phyloP scores from a whole-genome alignment of 2,329 filamentous ascomycete genomes.

The Pezicula radicicola region DNA sequence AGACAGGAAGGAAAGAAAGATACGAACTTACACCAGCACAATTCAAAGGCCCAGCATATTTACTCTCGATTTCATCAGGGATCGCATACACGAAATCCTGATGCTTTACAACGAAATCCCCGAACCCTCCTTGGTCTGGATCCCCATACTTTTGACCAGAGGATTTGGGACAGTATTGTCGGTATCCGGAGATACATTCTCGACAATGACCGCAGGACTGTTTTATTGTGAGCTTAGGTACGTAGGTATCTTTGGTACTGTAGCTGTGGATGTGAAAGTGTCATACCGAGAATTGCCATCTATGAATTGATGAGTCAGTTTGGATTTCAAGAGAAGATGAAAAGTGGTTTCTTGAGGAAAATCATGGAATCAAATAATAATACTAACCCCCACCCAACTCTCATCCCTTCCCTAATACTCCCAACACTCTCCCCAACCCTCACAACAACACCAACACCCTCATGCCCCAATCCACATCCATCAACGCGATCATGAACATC shows the following conservation, averaged over 20 bases:
- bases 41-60: conserved; percentile 37
- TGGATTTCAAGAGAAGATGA: neutral
- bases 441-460: conserved; percentile 66
- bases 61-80: conserved; percentile 31
- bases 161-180: conserved; percentile 11
- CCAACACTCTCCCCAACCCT: conserved; percentile 54
- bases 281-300: conserved; percentile 9
- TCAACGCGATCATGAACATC: conserved; percentile 33
- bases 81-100: conserved; percentile 36
- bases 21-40: conserved; percentile 33
- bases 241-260: no score
- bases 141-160: conserved; percentile 24
- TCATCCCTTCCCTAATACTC: conserved; percentile 50
- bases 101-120: conserved; percentile 32
- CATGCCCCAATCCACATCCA: conserved; percentile 57
- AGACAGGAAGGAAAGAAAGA: neutral
- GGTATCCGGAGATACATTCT: conserved; percentile 5
- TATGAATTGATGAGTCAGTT: neutral
- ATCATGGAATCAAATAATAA: conserved; percentile 16
- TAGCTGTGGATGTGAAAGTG: neutral
- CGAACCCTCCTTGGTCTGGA: conserved; percentile 44
- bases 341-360: neutral
- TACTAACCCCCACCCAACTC: conserved; percentile 42
- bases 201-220: conserved; percentile 13
- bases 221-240: neutral